phyloP scores from a whole-genome alignment of 2,329 filamentous ascomycete genomes.

The Phaeosphaeria sp. region DNA sequence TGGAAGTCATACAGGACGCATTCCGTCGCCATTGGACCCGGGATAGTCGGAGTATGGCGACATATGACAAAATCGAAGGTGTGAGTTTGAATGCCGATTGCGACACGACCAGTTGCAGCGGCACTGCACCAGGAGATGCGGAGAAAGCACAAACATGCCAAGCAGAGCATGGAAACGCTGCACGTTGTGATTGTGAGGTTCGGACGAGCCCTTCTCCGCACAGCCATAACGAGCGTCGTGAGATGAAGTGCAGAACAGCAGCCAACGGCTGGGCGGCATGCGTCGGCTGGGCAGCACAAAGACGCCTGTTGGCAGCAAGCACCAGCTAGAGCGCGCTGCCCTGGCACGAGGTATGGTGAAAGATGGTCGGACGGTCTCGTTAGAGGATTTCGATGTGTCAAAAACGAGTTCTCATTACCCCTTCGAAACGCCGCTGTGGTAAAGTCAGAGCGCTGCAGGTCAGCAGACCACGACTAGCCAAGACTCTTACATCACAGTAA shows the following conservation, averaged over 20 bases:
- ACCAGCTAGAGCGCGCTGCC: slow-evolving; percentile 18
- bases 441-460: background rate
- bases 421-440: slow-evolving; percentile 2
- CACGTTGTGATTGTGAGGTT: slow-evolving; percentile 13
- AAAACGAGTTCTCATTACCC: slow-evolving; percentile 14
- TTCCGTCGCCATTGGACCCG: background rate
- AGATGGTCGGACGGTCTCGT: slow-evolving; percentile 27
- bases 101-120: slow-evolving; percentile 15
- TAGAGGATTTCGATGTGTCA: slow-evolving; percentile 41
- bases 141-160: slow-evolving; percentile 6
- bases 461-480: background rate
- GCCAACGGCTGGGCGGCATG: slow-evolving; percentile 20
- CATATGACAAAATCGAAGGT: slow-evolving; percentile 11
- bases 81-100: slow-evolving; percentile 15
- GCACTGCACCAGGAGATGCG: slow-evolving; percentile 13
- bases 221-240: slow-evolving; percentile 13
- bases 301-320: slow-evolving; percentile 17
- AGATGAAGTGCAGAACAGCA: slow-evolving; percentile 13
- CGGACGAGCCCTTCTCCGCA: slow-evolving; percentile 20
- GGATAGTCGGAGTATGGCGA: slow-evolving; percentile 4
- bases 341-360: slow-evolving; percentile 31
- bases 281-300: slow-evolving; percentile 17
- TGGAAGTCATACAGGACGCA: background rate
- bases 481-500: slow-evolving; percentile 8
- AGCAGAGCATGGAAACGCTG: slow-evolving; percentile 2